These are phyloP conservation scores for Cnidoscolus chayamansa DNA, from an alignment of 441 rosid genomes.

Conservation along the genomic window DNA sequence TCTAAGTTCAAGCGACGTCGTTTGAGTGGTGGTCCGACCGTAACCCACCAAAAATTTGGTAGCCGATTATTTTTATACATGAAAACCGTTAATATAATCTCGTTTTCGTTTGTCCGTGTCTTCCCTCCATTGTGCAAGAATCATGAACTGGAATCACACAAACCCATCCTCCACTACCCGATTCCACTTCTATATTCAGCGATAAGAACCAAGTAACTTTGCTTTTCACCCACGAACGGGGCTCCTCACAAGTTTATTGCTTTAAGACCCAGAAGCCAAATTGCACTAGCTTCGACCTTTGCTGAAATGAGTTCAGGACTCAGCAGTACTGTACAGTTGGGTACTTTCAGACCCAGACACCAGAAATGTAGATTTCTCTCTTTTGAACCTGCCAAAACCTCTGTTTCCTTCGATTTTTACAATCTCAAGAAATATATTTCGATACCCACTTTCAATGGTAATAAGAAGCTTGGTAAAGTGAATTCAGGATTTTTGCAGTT, in stretches of 20 bases:
- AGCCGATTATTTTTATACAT: background rate
- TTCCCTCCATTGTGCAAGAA: constrained; percentile 10
- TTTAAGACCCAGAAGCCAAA: background rate
- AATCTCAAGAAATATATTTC: background rate
- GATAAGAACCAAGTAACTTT: background rate
- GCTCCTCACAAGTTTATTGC: background rate
- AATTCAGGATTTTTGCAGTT: constrained; percentile 19
- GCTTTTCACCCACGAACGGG: background rate
- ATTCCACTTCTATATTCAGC: background rate
- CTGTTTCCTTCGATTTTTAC: background rate
- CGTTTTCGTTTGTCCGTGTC: constrained; percentile 3
- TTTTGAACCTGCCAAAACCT: constrained; percentile 6
- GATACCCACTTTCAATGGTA: constrained; percentile 7
- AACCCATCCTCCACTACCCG: background rate
- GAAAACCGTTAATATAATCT: background rate
- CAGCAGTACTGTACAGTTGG: constrained; percentile 8
- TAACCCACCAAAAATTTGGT: background rate
- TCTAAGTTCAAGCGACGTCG: too few species aligned
- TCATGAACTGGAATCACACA: constrained; percentile 24
- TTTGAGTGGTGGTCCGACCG: background rate
- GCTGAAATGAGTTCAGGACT: constrained; percentile 12
- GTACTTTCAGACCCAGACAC: constrained; percentile 23
- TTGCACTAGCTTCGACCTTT: background rate
- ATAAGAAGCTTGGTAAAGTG: constrained; percentile 20
- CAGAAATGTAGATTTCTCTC: constrained; percentile 14